Base-by-base conservation (phyloP, 805 yeast species). In the Myxozyma vanderwaltii region DNA sequence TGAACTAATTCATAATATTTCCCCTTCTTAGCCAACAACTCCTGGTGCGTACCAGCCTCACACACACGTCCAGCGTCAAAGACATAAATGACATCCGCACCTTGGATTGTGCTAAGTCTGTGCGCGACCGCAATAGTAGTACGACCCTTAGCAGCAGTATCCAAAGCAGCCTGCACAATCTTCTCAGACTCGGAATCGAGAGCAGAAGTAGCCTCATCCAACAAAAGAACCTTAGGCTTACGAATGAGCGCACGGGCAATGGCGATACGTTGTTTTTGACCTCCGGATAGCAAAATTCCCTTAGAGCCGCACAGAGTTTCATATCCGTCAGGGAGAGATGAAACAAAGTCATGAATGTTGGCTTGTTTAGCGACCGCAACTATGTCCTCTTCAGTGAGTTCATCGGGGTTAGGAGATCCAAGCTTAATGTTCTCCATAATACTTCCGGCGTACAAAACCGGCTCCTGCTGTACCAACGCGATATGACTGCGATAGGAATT, bases 71-170 rank as follows among this genome's bases (percentile, higher is more conserved):
- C 91, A 47, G 75, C 72, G 52, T 77, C 76, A 57, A 86, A 70
- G 54, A 83, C 78, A 47, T 78, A 77, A 23, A 86, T 82, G 52
- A 74, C 75, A 48, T 79, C 76, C 0, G 90, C 81, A 58, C 78
- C 76, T 50, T 75, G 71, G 58, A 84, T 84, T 0, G 88, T 83
- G 65, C 81, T 81, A 74, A 86, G 76, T 68, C 92, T 76, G 71
- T 86, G 92, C 12, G 91, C 91, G 71, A 86, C 86, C 68, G 91
- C 86, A 63, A 86, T 73, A 43, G 86, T 83, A 1, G 91, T 86
- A 67, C 91, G 84, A 29, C 82, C 75, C 12, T 72, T 55, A 63
- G 87, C 87, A 65, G 86, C 89, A 8, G 72, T 73, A 10, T 76
- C 75, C 58, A 83, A 83, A 5, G 90, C 86, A 6, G 74, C 64